phyloP scores from a whole-genome alignment of 345 rosid species.

The Aethionema arabicum region DNA sequence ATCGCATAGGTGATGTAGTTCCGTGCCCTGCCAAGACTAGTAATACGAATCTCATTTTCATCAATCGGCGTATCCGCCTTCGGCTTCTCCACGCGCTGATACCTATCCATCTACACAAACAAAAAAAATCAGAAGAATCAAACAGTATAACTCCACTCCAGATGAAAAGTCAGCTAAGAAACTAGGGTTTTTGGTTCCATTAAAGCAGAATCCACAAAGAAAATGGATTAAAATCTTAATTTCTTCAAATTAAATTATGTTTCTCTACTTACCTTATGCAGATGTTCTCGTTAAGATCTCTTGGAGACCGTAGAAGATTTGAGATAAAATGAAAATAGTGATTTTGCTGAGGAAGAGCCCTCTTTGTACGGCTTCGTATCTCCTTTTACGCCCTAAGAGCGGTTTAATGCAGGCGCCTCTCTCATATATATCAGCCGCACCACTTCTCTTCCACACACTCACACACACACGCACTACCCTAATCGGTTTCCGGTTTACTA shows the following conservation, averaged over 20 bases:
- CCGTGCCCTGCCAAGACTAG: constrained; percentile 39
- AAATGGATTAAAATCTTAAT: neutral
- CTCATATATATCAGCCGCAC: constrained; percentile 40
- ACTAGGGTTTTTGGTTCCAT: constrained; percentile 28
- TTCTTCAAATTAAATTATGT: neutral
- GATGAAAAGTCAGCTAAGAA: constrained; percentile 13
- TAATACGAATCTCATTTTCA: constrained; percentile 44
- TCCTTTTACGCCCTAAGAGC: constrained; percentile 31
- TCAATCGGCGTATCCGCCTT: constrained; percentile 57
- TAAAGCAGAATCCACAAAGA: neutral
- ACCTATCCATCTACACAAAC: constrained; percentile 61
- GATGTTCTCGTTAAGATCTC: constrained; percentile 23
- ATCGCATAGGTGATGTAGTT: constrained; percentile 70
- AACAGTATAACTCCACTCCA: neutral
- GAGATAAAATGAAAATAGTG: constrained; percentile 22
- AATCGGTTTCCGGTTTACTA: constrained; percentile 30
- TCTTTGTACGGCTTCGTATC: constrained; percentile 40
- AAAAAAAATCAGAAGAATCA: neutral
- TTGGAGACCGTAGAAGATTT: constrained; percentile 26
- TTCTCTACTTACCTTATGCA: constrained; percentile 24
- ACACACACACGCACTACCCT: constrained; percentile 42
- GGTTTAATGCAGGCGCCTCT: constrained; percentile 23
- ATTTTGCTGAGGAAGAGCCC: constrained; percentile 31
- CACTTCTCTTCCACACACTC: constrained; percentile 40
- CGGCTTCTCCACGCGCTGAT: constrained; percentile 74